phyloP scores from a whole-genome alignment of 2,329 filamentous ascomycete genomes.

The Claviceps sp. region DNA sequence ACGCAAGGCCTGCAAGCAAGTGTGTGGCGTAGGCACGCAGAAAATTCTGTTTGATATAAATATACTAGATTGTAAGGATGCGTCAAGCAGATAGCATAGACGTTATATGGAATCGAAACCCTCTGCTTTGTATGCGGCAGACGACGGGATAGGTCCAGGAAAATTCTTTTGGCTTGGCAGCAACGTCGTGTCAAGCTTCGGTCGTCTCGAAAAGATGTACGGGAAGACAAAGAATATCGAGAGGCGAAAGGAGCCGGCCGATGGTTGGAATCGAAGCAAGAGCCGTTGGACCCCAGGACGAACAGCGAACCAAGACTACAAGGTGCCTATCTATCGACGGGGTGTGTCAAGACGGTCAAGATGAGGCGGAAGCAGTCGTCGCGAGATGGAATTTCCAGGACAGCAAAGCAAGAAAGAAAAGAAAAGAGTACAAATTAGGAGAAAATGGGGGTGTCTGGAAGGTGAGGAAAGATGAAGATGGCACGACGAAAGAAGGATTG shows the following conservation, averaged over 20 bases:
- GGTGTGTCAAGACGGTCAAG: neutral
- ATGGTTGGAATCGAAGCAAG: slow-evolving; percentile 6
- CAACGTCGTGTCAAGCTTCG: too few species aligned
- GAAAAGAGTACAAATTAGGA: slow-evolving; percentile 19
- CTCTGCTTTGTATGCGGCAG: too few species aligned
- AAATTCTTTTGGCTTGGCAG: too few species aligned
- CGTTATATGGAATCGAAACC: neutral
- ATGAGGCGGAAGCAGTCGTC: neutral
- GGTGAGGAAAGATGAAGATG: slow-evolving; percentile 10
- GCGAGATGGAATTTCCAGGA: slow-evolving; percentile 1
- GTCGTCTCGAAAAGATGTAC: too few species aligned
- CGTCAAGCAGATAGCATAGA: neutral
- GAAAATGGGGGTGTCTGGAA: slow-evolving; percentile 19
- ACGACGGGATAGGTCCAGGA: neutral
- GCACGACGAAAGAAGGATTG: slow-evolving; percentile 14
- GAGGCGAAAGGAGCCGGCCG: slow-evolving; percentile 6
- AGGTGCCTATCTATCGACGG: neutral
- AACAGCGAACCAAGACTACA: neutral
- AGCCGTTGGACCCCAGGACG: neutral
- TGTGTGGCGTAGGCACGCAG: neutral
- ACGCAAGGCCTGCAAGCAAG: neutral
- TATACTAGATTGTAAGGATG: neutral
- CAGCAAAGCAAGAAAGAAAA: slow-evolving; percentile 16
- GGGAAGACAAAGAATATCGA: neutral
- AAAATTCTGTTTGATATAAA: neutral